Conservation (phyloP, 805 yeast species). For the Teunomyces tritomae region DNA sequence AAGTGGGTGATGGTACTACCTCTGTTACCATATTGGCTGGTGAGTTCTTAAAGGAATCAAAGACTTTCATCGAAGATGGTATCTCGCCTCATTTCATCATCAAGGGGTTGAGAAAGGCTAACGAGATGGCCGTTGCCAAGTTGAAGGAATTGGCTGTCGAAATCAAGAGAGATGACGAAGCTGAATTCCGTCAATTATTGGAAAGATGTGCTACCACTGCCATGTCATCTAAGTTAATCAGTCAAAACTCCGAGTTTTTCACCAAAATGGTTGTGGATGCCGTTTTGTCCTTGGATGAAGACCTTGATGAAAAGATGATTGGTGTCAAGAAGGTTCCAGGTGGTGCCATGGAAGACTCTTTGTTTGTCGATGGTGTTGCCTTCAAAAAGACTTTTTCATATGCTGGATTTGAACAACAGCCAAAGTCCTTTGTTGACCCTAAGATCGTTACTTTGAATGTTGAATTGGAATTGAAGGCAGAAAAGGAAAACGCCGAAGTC, state of each 20-base stretch:
- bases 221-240: slow-evolving; percentile 91
- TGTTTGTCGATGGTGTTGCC: slow-evolving; percentile 90
- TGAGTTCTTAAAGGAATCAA: slow-evolving; percentile 88
- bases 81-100: slow-evolving; percentile 86
- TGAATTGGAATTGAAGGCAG: slow-evolving; percentile 95
- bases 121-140: slow-evolving; percentile 68
- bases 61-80: slow-evolving; percentile 91
- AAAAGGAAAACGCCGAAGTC: slow-evolving; percentile 98
- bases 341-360: slow-evolving; percentile 92
- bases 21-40: slow-evolving; percentile 94
- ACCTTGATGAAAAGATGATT: slow-evolving; percentile 83
- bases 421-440: slow-evolving; percentile 77
- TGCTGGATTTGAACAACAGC: slow-evolving; percentile 99
- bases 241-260: slow-evolving; percentile 83
- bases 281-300: slow-evolving; percentile 79
- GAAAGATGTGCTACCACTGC: slow-evolving; percentile 96
- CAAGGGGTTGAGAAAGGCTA: slow-evolving; percentile 85
- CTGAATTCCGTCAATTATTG: slow-evolving; percentile 64
- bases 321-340: slow-evolving; percentile 96
- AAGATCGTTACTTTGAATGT: slow-evolving; percentile 82
- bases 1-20: slow-evolving; percentile 98
- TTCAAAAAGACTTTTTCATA: slow-evolving; percentile 96
- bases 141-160: slow-evolving; percentile 75
- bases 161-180: slow-evolving; percentile 49
- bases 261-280: slow-evolving; percentile 97